Conservation (phyloP, 257 asterid species). For the Thymus mandschuricus region DNA sequence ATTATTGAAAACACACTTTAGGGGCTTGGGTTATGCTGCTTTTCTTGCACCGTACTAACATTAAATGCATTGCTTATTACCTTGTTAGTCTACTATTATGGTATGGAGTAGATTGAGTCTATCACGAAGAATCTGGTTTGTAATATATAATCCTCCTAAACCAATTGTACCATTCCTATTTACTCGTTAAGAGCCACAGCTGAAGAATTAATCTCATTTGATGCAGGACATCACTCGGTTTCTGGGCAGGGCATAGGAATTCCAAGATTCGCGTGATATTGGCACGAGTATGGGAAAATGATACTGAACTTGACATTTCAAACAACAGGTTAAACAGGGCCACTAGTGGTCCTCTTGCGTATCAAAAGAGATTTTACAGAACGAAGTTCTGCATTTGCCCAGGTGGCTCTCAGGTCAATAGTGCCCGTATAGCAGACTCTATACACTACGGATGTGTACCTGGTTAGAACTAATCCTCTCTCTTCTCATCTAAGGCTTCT, state of each 20-base stretch:
- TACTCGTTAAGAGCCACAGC: slow-evolving; percentile 3
- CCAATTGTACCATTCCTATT: not conserved
- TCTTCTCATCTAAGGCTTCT: slow-evolving; percentile 10
- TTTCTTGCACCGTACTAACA: not conserved
- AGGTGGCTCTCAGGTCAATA: slow-evolving; percentile 99
- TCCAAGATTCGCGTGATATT: slow-evolving; percentile 90
- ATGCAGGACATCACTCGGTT: slow-evolving; percentile 91
- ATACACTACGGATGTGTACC: slow-evolving; percentile 98
- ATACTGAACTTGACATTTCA: slow-evolving; percentile 87
- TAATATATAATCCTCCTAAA: not conserved
- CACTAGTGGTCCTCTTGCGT: slow-evolving; percentile 69
- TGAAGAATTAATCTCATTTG: slow-evolving; percentile 23
- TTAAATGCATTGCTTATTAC: not conserved
- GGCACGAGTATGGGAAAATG: slow-evolving; percentile 97
- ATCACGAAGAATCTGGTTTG: not conserved
- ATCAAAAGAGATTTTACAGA: slow-evolving; percentile 89
- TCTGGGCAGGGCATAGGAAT: slow-evolving; percentile 99
- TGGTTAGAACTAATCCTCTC: slow-evolving; percentile 57
- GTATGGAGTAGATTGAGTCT: not conserved
- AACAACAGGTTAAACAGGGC: slow-evolving; percentile 92
- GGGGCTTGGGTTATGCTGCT: not conserved
- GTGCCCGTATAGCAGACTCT: slow-evolving; percentile 98
- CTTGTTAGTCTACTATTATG: not conserved
- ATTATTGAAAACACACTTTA: not conserved
- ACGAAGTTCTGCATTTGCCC: slow-evolving; percentile 98